These are phyloP conservation scores for Lentinula novae-zelandiae DNA, from an alignment of 1,284 basidiomycete species.

Conservation along the genomic window DNA sequence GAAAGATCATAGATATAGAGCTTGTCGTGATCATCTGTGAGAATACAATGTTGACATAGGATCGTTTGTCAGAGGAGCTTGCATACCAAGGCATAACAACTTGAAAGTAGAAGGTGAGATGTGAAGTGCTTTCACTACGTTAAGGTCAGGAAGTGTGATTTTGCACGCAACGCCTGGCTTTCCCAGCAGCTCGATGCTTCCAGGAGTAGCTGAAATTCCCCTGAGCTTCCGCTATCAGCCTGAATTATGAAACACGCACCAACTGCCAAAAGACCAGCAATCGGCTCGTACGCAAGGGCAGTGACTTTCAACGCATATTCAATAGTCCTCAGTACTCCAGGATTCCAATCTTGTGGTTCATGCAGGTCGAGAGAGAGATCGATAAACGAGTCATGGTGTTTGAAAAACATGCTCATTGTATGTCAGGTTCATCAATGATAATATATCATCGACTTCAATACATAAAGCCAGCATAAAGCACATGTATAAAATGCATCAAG, in stretches of 20 bases:
- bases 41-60: conserved; percentile 1
- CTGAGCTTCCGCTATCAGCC: neutral
- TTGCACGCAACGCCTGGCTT: conserved; percentile 56
- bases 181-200: conserved; percentile 67
- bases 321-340: conserved; percentile 42
- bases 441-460: no score
- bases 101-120: conserved; percentile 58
- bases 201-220: conserved; percentile 46
- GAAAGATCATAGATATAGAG: conserved; percentile 71
- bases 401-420: conserved; percentile 18
- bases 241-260: conserved; percentile 34
- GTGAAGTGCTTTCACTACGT: conserved; percentile 56
- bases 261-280: conserved; percentile 70
- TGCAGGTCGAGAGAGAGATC: conserved; percentile 57
- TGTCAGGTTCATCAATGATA: neutral
- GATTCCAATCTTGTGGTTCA: conserved; percentile 56
- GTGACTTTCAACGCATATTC: conserved; percentile 56
- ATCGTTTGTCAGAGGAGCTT: neutral
- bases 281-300: conserved; percentile 66
- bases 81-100: conserved; percentile 62
- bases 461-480: neutral
- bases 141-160: conserved; percentile 47
- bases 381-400: conserved; percentile 28
- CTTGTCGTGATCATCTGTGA: conserved; percentile 59
- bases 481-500: neutral